Percentiles rank a stretch among this genome's conserved stretches.
phyloP scores from a whole-genome alignment of 1,284 basidiomycete genomes.

The Phylloboletellus chloephorus region DNA sequence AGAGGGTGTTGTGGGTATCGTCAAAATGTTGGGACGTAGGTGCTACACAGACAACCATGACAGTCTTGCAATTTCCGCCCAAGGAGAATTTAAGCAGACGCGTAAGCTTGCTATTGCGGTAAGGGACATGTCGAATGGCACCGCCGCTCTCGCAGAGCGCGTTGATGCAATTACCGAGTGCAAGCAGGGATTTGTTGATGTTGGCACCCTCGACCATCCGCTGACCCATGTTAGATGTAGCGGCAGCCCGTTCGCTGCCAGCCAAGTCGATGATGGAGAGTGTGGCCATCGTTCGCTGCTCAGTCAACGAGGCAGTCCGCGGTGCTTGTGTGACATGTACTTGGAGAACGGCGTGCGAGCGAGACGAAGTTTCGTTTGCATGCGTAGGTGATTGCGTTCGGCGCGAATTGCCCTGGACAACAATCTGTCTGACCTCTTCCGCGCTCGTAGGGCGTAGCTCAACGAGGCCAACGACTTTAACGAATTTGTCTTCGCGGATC shows the following conservation, averaged over 20 bases:
- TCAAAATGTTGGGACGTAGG: constrained; percentile 94
- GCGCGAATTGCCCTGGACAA: constrained; percentile 80
- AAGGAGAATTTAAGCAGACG: constrained; percentile 93
- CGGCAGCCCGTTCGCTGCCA: constrained; percentile 91
- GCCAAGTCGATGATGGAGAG: constrained; percentile 96
- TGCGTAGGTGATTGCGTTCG: constrained; percentile 90
- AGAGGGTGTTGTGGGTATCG: constrained; percentile 94
- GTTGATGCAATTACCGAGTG: constrained; percentile 94
- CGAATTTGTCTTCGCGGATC: constrained; percentile 88
- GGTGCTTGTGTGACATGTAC: constrained; percentile 86
- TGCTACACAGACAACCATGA: constrained; percentile 96
- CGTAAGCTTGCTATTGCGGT: constrained; percentile 95
- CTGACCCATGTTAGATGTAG: constrained; percentile 94
- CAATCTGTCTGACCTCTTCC: constrained; percentile 90
- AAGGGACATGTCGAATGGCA: constrained; percentile 83
- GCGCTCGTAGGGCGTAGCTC: constrained; percentile 76
- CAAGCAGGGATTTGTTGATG: constrained; percentile 95
- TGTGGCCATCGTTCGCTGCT: constrained; percentile 79
- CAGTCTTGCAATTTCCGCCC: constrained; percentile 96
- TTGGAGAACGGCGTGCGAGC: constrained; percentile 93
- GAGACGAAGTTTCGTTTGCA: constrained; percentile 91
- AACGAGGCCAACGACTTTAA: constrained; percentile 82
- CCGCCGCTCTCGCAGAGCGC: constrained; percentile 89
- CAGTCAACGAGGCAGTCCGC: constrained; percentile 74
- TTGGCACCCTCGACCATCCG: constrained; percentile 96